Percentiles rank a stretch among this genome's conserved stretches.
Evolutionary conservation across 1,284 basidiomycete species (phyloP).

Genomic region (Apiotrichum sp.): DNA sequence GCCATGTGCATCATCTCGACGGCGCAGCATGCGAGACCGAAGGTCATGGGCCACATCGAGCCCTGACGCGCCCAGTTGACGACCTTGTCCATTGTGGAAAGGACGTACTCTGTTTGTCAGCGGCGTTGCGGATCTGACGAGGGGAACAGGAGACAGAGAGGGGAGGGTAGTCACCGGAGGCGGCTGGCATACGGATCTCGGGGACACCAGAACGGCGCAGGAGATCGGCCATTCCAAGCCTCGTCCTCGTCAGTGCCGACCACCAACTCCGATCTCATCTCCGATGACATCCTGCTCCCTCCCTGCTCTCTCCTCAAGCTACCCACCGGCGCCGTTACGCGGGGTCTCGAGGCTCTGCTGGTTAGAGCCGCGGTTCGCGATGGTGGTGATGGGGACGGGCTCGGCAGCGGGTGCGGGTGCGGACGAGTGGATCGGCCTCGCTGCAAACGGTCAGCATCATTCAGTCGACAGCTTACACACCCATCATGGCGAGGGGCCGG

Average conservation of each 20-base stretch:
- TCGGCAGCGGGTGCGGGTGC: constrained; percentile 32
- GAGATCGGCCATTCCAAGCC: not conserved
- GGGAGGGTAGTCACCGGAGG: no score
- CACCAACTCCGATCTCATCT: no score
- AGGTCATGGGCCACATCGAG: constrained; percentile 99
- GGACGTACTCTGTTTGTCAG: constrained; percentile 93
- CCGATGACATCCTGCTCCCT: not conserved
- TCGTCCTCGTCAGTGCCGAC: no score
- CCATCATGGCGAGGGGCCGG: constrained; percentile 29
- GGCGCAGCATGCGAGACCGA: constrained; percentile 95
- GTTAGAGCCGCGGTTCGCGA: constrained; percentile 70
- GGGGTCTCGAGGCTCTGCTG: constrained; percentile 82
- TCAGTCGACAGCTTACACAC: not conserved
- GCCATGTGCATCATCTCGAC: constrained; percentile 96
- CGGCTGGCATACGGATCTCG: no score
- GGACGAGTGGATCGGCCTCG: constrained; percentile 30
- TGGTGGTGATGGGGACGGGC: constrained; percentile 42
- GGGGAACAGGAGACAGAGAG: no score
- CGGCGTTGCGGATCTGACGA: no score
- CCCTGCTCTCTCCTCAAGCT: not conserved
- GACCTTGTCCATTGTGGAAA: constrained; percentile 93
- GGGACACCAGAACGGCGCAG: no score
- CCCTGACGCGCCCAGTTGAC: constrained; percentile 97
- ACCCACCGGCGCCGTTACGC: constrained; percentile 77
- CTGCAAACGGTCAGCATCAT: no score